Evolutionary conservation across 78 protist species (phyloP).

Genomic region (Dictyostelium intermedium): DNA sequence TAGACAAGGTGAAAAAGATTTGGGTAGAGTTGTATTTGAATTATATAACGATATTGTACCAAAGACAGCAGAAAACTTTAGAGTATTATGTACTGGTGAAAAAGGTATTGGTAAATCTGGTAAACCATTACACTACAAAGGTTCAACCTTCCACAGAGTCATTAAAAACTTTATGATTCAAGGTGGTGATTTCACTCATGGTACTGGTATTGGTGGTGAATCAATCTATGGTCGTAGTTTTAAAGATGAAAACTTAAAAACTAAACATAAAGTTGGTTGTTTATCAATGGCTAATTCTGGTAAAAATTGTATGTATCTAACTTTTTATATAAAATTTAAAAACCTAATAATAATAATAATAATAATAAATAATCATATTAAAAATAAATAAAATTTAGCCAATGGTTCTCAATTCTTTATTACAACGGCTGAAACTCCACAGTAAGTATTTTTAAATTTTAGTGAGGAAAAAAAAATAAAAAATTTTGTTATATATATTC

Average conservation of each 20-base stretch:
- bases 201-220: slow-evolving; percentile 78
- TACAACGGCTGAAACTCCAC: slow-evolving; percentile 83
- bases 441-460: neutral
- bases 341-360: neutral
- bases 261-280: slow-evolving; percentile 84
- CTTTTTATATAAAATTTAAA: neutral
- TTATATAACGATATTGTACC: slow-evolving; percentile 82
- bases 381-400: neutral
- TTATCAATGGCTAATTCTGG: slow-evolving; percentile 98
- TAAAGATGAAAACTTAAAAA: slow-evolving; percentile 94
- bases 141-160: neutral
- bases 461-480: no score
- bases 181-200: no score
- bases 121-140: neutral
- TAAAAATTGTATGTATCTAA: slow-evolving; percentile 87
- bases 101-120: slow-evolving; percentile 86
- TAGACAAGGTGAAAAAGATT: neutral
- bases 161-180: no score
- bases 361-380: neutral
- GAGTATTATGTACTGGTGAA: slow-evolving; percentile 91
- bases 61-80: slow-evolving; percentile 92
- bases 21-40: slow-evolving; percentile 74
- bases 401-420: slow-evolving; percentile 96
- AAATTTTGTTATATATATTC: no score
- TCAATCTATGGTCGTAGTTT: slow-evolving; percentile 92